Evolutionary conservation across 306 rosid genomes (phyloP), one percentile per base, ranked within the genome.

Genomic region (Alnus glutinosa): DNA sequence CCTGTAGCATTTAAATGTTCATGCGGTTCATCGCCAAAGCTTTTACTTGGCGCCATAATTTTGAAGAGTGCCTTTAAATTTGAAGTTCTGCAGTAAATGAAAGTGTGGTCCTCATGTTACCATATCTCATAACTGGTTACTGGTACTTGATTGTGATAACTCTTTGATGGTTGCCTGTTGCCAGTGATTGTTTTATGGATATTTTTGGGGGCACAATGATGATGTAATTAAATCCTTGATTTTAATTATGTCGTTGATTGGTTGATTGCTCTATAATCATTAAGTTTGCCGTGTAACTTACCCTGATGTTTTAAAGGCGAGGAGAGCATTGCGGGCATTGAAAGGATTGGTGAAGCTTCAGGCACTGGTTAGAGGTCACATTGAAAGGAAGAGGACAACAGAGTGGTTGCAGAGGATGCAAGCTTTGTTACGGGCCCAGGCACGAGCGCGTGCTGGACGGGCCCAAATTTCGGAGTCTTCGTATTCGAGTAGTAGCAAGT

Each of bases 271-370:
- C 15, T 44, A 18, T 67, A 16, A 39, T 67, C 15, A 14, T 49
- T 49, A 19, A 23, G 23, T n/a, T 47, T 47, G 37, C 30, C 1
- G 1, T n/a, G 36, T 77, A 2, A 30, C 1, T 63, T 13, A 54
- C 61, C 13, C 18, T 23, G 66, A 16, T 74, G 37, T 32, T 80
- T 68, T 83, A 3, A 55, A 94, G 98, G 98, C 97, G n/a, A 86
- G 98, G 86, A 90, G 86, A 74, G 97, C 98, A 2, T 88, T 94
- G 80, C 77, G 94, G 63, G 98, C 98, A 0, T 68, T 94, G 34
- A 89, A 88, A 81, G 98, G 97, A 83, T 73, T 94, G 78, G 98
- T 94, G 83, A 92, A 86, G 81, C 89, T 94, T 9, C 98, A 94
- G 72, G 98, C 96, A 10, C 77, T 94, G 77, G 97, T 92, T 47